Base-by-base conservation (phyloP, 345 rosid genomes). In the Streptanthus diversifolius region DNA sequence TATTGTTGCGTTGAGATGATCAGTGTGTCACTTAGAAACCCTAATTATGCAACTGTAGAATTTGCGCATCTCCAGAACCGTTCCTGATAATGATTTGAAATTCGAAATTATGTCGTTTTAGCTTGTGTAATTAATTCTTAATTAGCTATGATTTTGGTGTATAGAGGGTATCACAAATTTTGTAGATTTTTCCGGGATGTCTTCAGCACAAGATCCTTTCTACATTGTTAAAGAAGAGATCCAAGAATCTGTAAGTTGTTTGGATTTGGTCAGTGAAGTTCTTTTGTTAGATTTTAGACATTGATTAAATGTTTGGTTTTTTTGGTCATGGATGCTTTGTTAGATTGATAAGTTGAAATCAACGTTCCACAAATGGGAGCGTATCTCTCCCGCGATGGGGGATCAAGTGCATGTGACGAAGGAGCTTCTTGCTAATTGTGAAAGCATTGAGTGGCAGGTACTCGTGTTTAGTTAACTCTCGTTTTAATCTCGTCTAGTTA, bases 361-460 rank as follows among this genome's bases (percentile, higher is more conserved):
- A 72, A 75, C 82, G 39, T 88, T 95, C 82, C 92, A 84, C 71
- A 90, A 82, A 80, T 92, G 98, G 99, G 99, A 92, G 71, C 84
- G 87, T 57, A 75, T 73, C 70, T 77, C 85, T 70, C 82, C 82
- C 51, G 85, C 84, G 63, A 68, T 76, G 45, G 96, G 85, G 32
- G 97, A 88, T 63, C 90, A 82, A 76, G 79, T 63, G 4, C 92
- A 81, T 62, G 92, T 85, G 37, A 64, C 87, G 0, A 86, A 83
- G 81, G 95, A 92, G 84, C 82, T 95, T 27, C 71, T 92, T 71
- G 83, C 87, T 79, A 79, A 74, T 66, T 88, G 95, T 66, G 91
- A 85, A 83, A 95, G 99, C 91, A 83, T 92, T 35, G 88, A 87
- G 79, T 95, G 99, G 99, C 99, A 90, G 98, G 98, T 95, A 83